Evolutionary conservation across 2,329 filamentous ascomycete species (phyloP).

Genomic region (Cercospora zeae-maydis): DNA sequence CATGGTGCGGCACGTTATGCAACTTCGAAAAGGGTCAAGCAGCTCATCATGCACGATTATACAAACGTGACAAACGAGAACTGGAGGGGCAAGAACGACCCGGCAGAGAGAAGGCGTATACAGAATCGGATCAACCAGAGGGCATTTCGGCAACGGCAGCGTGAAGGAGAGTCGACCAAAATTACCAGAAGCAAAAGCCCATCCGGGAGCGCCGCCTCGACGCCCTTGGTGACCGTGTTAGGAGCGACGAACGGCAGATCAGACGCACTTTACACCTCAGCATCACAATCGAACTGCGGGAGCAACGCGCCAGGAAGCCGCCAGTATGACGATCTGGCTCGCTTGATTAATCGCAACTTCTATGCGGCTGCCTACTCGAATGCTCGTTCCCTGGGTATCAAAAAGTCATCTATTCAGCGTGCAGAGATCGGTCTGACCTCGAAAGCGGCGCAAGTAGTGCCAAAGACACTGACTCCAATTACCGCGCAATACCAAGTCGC

Average conservation of each 20-base stretch:
- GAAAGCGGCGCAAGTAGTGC: conserved; percentile 11
- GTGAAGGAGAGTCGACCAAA: conserved; percentile 29
- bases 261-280: neutral
- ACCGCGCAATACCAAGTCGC: conserved; percentile 30
- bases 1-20: neutral
- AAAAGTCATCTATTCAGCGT: conserved; percentile 18
- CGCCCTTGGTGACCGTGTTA: neutral
- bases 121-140: conserved; percentile 35
- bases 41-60: neutral
- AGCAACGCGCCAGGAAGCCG: conserved; percentile 3
- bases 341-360: conserved; percentile 33
- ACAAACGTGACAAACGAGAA: conserved; percentile 27
- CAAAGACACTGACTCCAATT: conserved; percentile 27
- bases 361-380: conserved; percentile 29
- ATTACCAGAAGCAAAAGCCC: conserved; percentile 22
- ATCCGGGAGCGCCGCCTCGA: conserved; percentile 13
- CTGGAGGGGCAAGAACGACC: conserved; percentile 34
- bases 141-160: conserved; percentile 34
- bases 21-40: neutral
- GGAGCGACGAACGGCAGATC: neutral
- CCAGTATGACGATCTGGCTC: conserved; percentile 32
- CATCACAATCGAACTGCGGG: neutral
- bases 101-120: conserved; percentile 31
- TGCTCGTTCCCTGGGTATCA: conserved; percentile 27
- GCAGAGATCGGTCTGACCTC: conserved; percentile 23